Conservation (phyloP, 208 protist species). For the Leishmania tarentolae region DNA sequence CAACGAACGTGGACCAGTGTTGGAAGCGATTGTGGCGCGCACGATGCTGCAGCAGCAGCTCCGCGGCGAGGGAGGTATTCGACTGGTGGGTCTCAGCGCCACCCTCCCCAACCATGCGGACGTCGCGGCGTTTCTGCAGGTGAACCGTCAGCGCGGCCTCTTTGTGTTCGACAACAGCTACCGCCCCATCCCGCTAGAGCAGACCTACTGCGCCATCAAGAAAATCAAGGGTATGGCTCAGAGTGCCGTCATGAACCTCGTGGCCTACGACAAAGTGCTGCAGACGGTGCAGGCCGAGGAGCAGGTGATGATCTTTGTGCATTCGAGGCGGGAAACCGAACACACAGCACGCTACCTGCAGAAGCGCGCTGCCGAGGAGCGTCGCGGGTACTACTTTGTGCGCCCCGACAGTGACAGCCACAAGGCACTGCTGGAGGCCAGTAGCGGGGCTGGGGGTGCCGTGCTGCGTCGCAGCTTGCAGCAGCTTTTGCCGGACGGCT, state of each 20-base stretch:
- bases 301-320: constrained; percentile 99
- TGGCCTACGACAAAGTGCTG: constrained; percentile 98
- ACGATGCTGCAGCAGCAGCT: constrained; percentile 90
- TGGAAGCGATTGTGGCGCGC: constrained; percentile 98
- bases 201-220: constrained; percentile 98
- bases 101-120: constrained; percentile 99
- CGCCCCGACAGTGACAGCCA: constrained; percentile 77
- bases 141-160: constrained; percentile 92
- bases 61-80: constrained; percentile 83
- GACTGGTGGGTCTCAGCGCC: constrained; percentile 99
- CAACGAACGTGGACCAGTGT: constrained; percentile 98
- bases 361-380: constrained; percentile 90
- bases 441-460: constrained; percentile 20
- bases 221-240: constrained; percentile 95
- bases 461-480: constrained; percentile 56
- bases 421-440: constrained; percentile 82
- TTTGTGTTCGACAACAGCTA: constrained; percentile 96
- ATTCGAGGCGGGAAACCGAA: constrained; percentile 98
- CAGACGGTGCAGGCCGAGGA: constrained; percentile 86
- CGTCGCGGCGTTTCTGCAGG: constrained; percentile 98
- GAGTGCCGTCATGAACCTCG: constrained; percentile 97
- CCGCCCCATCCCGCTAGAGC: constrained; percentile 98
- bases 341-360: constrained; percentile 94
- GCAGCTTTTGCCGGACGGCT: constrained; percentile 94
- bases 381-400: constrained; percentile 91